Conservation (phyloP, 345 rosid species). For the Boechera stricta region DNA sequence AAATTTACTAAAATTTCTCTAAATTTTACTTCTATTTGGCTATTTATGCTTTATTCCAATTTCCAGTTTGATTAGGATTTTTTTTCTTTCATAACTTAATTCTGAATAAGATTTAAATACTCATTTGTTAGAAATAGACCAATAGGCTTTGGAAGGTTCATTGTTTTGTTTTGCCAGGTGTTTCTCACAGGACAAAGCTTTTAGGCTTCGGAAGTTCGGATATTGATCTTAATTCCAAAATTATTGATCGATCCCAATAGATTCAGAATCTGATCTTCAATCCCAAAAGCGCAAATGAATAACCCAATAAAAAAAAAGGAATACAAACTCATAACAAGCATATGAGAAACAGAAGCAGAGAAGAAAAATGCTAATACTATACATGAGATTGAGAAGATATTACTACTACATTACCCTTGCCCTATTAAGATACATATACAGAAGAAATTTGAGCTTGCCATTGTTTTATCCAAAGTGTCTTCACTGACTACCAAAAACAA, state of each 20-base stretch:
- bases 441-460: constrained; percentile 35
- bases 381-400: constrained; percentile 36
- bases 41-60: background rate
- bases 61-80: background rate
- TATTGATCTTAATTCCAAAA: background rate
- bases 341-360: background rate
- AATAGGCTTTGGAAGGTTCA: background rate
- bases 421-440: constrained; percentile 43
- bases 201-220: background rate
- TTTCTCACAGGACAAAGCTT: background rate
- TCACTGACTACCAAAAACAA: constrained; percentile 37
- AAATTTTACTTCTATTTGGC: background rate
- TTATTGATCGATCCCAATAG: background rate
- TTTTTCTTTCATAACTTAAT: background rate
- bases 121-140: background rate
- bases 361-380: constrained; percentile 36
- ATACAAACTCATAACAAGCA: background rate
- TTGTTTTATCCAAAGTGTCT: constrained; percentile 38
- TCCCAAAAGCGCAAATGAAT: constrained; percentile 2
- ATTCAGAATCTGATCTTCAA: background rate
- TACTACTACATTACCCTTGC: constrained; percentile 32
- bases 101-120: background rate
- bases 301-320: background rate
- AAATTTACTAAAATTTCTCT: background rate
- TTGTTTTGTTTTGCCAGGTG: background rate